These are phyloP conservation scores for Pelargonium cotyledonis DNA, from an alignment of 441 rosid genomes.

Conservation along the genomic window DNA sequence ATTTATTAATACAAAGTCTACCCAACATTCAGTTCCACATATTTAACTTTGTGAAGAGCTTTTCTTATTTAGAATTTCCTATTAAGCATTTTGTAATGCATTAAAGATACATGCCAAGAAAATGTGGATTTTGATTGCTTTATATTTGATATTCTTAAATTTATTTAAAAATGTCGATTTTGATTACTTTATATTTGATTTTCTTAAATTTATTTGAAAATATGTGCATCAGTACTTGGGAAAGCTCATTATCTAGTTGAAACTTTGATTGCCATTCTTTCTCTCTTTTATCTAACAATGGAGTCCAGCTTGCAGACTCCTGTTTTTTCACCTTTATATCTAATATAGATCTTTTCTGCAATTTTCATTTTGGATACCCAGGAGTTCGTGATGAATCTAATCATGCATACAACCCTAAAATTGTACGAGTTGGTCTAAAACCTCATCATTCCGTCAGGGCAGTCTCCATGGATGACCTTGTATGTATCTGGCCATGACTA, in stretches of 20 bases:
- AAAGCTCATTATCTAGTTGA: neutral
- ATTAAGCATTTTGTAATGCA: neutral
- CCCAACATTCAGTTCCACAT: neutral
- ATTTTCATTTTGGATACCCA: slow-evolving; percentile 21
- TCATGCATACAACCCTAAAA: slow-evolving; percentile 65
- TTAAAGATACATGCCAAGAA: neutral
- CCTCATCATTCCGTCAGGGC: slow-evolving; percentile 80
- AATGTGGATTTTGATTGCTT: neutral
- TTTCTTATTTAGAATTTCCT: neutral
- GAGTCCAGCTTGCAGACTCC: neutral
- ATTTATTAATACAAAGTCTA: neutral
- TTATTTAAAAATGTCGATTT: neutral
- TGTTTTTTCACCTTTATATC: neutral
- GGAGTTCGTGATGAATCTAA: slow-evolving; percentile 81
- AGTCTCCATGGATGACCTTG: slow-evolving; percentile 84
- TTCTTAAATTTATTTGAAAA: neutral
- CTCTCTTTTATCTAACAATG: neutral
- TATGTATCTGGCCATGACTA: slow-evolving; percentile 34
- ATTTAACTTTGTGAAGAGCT: neutral
- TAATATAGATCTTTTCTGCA: neutral
- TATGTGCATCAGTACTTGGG: neutral
- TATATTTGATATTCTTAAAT: too few relatives aligned
- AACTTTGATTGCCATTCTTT: neutral
- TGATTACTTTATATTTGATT: neutral
- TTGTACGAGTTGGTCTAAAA: slow-evolving; percentile 94